Percentiles rank a stretch among this genome's conserved stretches.
Conservation (phyloP, 2,329 filamentous ascomycete genomes). For the Orbilia oligospora region DNA sequence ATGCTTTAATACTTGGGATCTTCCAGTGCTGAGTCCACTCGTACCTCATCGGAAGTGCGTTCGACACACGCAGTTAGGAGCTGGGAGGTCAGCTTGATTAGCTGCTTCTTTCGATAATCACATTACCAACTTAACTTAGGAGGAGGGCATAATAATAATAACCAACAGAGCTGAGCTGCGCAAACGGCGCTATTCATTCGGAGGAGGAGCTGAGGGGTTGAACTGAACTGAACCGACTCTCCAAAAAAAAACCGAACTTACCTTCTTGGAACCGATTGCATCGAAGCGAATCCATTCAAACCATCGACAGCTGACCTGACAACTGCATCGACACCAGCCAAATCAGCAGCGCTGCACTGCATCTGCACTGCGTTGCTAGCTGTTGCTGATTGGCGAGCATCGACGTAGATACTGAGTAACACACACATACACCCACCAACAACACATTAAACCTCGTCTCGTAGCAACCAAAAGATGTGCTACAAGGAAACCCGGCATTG, state of each 20-base stretch:
- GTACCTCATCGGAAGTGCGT: constrained; percentile 57
- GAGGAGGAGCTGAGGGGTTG: constrained; percentile 55
- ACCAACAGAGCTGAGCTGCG: constrained; percentile 42
- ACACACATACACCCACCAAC: background rate
- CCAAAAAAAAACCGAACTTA: constrained; percentile 1
- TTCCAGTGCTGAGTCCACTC: constrained; percentile 42
- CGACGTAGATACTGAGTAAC: constrained; percentile 18
- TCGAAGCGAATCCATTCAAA: constrained; percentile 32
- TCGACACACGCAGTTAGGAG: constrained; percentile 55
- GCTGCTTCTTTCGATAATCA: constrained; percentile 37
- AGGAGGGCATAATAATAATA: constrained; percentile 28
- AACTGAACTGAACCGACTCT: background rate
- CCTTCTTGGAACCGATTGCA: constrained; percentile 19
- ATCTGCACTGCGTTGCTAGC: constrained; percentile 32
- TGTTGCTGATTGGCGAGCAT: constrained; percentile 47
- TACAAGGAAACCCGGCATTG: constrained; percentile 53
- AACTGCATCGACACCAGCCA: constrained; percentile 27
- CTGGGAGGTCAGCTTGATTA: constrained; percentile 53
- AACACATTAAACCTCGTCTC: constrained; percentile 22
- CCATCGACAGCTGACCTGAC: constrained; percentile 31
- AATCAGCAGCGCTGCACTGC: constrained; percentile 27
- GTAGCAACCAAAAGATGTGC: constrained; percentile 45
- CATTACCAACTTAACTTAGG: background rate
- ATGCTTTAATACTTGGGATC: constrained; percentile 48
- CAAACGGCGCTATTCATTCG: constrained; percentile 40